Base-by-base conservation (phyloP, 257 asterid species). In the Mitragyna speciosa region DNA sequence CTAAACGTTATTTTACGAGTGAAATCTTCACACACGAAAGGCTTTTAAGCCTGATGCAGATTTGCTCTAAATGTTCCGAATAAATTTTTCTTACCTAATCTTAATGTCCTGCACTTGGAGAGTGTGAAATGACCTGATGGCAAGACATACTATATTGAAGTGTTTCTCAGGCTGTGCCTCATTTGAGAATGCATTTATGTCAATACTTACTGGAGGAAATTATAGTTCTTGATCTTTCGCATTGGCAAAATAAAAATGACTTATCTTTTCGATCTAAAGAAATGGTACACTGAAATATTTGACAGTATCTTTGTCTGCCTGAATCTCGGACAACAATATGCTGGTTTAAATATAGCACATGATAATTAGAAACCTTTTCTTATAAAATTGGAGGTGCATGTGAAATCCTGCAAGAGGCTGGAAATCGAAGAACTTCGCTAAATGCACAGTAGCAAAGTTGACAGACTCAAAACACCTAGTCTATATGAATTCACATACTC, bases 401-500 rank as follows among this genome's bases (percentile, higher is more conserved):
- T 16, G 43, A 33, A 48, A 45, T 58, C 63, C 33, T 76, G 72
- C n/a, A 45, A 70, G 76, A 36, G 56, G 58, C 75, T 69, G 43
- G 56, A 78, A 58, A 33, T 58, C 73, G 61, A 54, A 77, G 75
- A 54, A 45, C 78, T 80, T 58, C 47, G 64, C 66, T 67, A 19
- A 31, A 65, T 70, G 10, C 33, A 59, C n/a, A 47, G 45, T 70
- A 7, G 39, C 24, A 79, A 72, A 39, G 41, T 70, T n/a, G 68
- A 39, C 72, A 73, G 43, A 63, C 73, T 86, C 79, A 87, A 26
- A 83, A 82, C 58, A 89, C 88, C 68, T n/a, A 88, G 69, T 84
- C 87, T 88, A 83, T 87, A 87, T 12, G 88, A 82, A 75, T 83
- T 85, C 73, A 47, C 36, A 75, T 82, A 82, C 75, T 91, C 90